Evolutionary conservation across 805 yeast genomes (phyloP), one percentile per base, ranked within the genome.

Genomic region (Candida silvatica): DNA sequence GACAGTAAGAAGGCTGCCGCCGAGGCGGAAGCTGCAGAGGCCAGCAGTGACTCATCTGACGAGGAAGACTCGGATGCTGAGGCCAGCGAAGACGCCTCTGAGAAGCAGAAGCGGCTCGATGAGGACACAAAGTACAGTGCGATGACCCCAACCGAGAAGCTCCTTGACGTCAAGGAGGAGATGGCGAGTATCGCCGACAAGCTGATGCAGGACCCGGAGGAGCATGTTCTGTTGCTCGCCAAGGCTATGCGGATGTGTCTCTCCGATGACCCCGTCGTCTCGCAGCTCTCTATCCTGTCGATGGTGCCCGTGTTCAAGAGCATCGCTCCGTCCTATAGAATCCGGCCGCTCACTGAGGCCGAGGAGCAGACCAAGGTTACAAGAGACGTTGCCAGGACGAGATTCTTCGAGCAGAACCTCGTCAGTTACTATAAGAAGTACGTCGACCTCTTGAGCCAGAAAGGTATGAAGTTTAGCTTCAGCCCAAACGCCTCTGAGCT

Each of bases 181-280:
- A 72, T 92, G 28, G 95, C 97, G 0, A 76, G 71, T 15, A 56
- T 80, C 32, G 96, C 94, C 1, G 82, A 84, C 27, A 70, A 71
- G 28, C 59, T 90, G 24, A 76, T 76, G 48, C 94, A 87, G 52
- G 84, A 85, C 39, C 96, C 97, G 5, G 97, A 92, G 55, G 95
- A 85, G 49, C 73, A 88, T 48, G 66, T 80, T 6, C 52, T 71
- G 11, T 64, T 75, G 20, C 62, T 88, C 9, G 68, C 81, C 2
- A 73, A 88, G 51, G 64, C 83, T 33, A 62, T 83, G 35, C 74
- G 69, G 45, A 80, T 82, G 86, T 67, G 84, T 0, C 69, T 64
- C 38, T 79, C 92, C 2, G 71, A 69, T 45, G 77, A 80, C 45
- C 64, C 72, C 37, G 80, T 70, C 48, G 77, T 83, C 2, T 62